phyloP scores from a whole-genome alignment of 2,329 filamentous ascomycete genomes.

The Lachnellula hyalina region DNA sequence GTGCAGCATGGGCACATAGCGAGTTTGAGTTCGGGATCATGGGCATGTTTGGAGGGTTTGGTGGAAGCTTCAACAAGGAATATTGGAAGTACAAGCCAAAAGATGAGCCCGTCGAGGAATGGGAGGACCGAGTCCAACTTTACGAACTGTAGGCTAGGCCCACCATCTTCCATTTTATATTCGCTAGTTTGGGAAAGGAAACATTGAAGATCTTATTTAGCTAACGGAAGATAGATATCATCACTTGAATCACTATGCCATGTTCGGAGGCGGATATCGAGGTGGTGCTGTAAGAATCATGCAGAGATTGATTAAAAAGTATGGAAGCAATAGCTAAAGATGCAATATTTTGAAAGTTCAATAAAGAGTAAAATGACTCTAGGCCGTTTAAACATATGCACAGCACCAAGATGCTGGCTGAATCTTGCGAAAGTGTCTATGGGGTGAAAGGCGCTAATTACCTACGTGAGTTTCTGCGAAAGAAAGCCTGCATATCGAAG shows the following conservation, averaged over 20 bases:
- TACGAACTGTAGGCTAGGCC: constrained; percentile 78
- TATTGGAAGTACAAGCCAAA: constrained; percentile 73
- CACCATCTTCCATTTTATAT: not conserved
- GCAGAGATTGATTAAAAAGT: constrained; percentile 67
- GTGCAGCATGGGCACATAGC: constrained; percentile 74
- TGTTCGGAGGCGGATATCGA: constrained; percentile 78
- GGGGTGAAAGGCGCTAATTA: no score
- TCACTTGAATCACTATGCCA: constrained; percentile 67
- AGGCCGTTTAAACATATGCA: no score
- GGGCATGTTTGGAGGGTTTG: constrained; percentile 93
- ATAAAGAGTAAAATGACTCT: no score
- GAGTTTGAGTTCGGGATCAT: constrained; percentile 94
- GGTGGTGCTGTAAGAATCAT: constrained; percentile 75
- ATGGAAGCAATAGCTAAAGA: constrained; percentile 38
- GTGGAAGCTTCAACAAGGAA: constrained; percentile 63
- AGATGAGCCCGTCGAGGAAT: constrained; percentile 75
- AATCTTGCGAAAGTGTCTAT: no score
- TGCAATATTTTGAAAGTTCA: no score
- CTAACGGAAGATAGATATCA: constrained; percentile 58
- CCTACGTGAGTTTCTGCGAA: no score
- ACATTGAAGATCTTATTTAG: not conserved
- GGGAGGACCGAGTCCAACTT: constrained; percentile 72
- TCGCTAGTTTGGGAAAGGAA: not conserved
- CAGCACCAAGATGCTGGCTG: no score
- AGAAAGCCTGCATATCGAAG: no score